Evolutionary conservation across 2,329 filamentous ascomycete genomes (phyloP), one percentile per base, ranked within the genome.

Genomic region (Pseudonectria buxi): DNA sequence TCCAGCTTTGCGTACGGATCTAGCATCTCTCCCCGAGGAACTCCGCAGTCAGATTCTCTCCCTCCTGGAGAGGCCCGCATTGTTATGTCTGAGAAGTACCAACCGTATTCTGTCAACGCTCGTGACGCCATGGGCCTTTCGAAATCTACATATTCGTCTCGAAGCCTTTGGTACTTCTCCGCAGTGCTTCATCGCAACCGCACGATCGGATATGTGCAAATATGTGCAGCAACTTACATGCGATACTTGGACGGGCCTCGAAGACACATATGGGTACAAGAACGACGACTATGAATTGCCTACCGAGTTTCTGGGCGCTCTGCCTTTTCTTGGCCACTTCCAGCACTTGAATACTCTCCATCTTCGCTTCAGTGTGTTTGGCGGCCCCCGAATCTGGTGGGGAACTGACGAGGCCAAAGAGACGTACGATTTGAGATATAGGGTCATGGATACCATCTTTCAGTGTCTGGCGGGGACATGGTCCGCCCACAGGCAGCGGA

Each of bases 41-140:
- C 7, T 44, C 1, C 1, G 36, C 6, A 2, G 14, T 9, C 9
- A 14, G 2, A 13, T 41, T 5, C 26, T 27, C 2, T 14, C 9
- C 7, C 4, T 14, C 3, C 1, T 33, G 0, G 24, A 30, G 1
- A 34, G 30, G 4, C 1, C 10, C 6, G 18, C 26, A 3, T 15
- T 41, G 0, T 22, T 35, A 2, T 2, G 7, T 1, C 4, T 63
- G 16, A 61, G 42, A 35, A 50, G 55, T 9, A 51, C 55, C 10
- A 60, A 43, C 6, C 54, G 48, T 18, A 52, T 53, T 25, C 53
- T 53, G 12, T 56, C 36, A 15, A 49, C 53, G 18, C 55, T 57
- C 14, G 29, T 31, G 2, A 39, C 43, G 0, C 26, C 13, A 4
- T 11, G 24, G 1, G 28, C 24, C 1, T 39, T 41, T 6, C 22